Percentiles rank a stretch among this genome's conserved stretches.
Conservation (phyloP, 352 stramenopile genomes). For the Phytophthora megakarya region DNA sequence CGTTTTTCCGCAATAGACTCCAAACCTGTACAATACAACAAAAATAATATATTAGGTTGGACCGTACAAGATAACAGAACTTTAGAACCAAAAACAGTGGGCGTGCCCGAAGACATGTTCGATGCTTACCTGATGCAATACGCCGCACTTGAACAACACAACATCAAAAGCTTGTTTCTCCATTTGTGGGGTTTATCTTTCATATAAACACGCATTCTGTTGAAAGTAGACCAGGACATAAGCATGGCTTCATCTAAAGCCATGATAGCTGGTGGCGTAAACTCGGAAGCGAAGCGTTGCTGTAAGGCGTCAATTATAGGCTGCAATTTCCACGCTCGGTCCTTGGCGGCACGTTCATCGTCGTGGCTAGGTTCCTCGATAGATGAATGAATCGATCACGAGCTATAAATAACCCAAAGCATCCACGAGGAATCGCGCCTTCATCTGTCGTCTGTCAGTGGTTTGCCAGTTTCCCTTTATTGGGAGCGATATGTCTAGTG, state of each 20-base stretch:
- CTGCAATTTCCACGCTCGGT: constrained; percentile 7
- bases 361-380: constrained; percentile 1
- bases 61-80: neutral
- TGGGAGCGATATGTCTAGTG: neutral
- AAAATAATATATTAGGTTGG: neutral
- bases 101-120: no score
- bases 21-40: neutral
- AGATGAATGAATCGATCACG: constrained; percentile 17
- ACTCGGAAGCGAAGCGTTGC: neutral
- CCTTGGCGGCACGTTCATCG: neutral
- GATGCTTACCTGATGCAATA: neutral
- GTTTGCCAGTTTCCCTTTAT: constrained; percentile 13
- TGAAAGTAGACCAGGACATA: neutral
- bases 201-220: no score
- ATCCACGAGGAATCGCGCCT: constrained; percentile 13
- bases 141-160: neutral
- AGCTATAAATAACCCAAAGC: constrained; percentile 11
- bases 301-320: neutral
- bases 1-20: neutral
- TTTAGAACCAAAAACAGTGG: neutral
- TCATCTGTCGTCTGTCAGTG: constrained; percentile 8
- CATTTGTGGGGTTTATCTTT: no score
- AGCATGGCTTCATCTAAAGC: constrained; percentile 9
- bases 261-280: neutral
- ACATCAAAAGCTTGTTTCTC: neutral